Evolutionary conservation across 345 rosid genomes (phyloP).

Genomic region (Rhodamnia rubescens): DNA sequence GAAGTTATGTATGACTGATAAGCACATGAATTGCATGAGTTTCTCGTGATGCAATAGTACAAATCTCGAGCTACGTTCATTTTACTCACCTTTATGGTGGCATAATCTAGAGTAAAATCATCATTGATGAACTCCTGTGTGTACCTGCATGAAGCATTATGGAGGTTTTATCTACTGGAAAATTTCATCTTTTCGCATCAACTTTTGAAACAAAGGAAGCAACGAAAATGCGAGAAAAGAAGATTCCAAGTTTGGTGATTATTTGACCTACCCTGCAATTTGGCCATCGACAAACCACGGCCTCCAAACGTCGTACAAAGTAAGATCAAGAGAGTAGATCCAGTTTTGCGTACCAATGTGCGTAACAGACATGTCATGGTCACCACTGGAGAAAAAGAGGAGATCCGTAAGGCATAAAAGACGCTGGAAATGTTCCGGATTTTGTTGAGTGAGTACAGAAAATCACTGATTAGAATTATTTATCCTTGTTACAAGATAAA

Average conservation of each 20-base stretch:
- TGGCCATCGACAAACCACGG: constrained; percentile 19
- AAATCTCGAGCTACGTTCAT: background rate
- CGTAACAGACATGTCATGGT: constrained; percentile 18
- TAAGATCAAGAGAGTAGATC: constrained; percentile 7
- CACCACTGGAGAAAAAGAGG: constrained; percentile 9
- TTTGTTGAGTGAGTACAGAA: background rate
- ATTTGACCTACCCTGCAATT: constrained; percentile 14
- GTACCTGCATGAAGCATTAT: constrained; percentile 3
- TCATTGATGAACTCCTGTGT: constrained; percentile 5
- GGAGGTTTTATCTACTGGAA: background rate
- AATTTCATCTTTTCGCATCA: background rate
- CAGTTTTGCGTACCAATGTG: constrained; percentile 15
- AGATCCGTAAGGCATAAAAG: background rate
- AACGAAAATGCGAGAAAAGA: background rate
- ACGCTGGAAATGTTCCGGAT: too few species aligned
- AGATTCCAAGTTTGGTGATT: background rate
- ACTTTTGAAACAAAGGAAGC: background rate
- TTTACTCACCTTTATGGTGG: constrained; percentile 11
- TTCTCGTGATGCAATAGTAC: background rate
- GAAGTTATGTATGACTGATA: background rate
- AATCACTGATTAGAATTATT: background rate
- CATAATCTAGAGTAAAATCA: constrained; percentile 6
- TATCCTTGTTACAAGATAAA: background rate
- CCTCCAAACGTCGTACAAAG: constrained; percentile 7
- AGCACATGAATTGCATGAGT: background rate